phyloP scores from a whole-genome alignment of 2,329 filamentous ascomycete species.

The Byssothecium circinans region DNA sequence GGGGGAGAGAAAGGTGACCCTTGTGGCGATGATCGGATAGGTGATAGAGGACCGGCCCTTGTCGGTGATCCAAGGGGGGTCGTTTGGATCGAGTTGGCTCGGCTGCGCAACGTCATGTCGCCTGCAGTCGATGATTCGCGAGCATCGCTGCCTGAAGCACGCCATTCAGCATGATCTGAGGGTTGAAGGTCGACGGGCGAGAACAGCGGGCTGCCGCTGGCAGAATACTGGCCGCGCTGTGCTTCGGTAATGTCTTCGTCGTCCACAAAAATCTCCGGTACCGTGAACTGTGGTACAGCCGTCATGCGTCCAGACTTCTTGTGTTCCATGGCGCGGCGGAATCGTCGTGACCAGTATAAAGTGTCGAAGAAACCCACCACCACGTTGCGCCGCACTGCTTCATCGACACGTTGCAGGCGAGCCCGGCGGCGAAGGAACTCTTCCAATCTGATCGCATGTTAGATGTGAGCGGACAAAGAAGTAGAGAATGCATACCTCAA shows the following conservation, averaged over 20 bases:
- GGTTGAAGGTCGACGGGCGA: constrained; percentile 32
- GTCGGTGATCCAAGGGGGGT: constrained; percentile 41
- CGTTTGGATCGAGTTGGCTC: constrained; percentile 44
- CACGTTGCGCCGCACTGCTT: constrained; percentile 85
- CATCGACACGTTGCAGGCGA: constrained; percentile 88
- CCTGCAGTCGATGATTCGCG: constrained; percentile 30
- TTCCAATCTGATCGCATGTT: constrained; percentile 65
- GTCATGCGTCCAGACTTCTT: constrained; percentile 76
- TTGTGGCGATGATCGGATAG: constrained; percentile 22
- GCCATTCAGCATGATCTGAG: constrained; percentile 23
- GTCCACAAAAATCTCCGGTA: constrained; percentile 89
- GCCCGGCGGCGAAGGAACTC: constrained; percentile 91
- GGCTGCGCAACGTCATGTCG: constrained; percentile 37
- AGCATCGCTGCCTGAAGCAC: constrained; percentile 28
- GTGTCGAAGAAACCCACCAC: constrained; percentile 97
- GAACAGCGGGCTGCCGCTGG: constrained; percentile 38
- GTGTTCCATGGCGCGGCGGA: constrained; percentile 72
- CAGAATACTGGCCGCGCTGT: constrained; percentile 39
- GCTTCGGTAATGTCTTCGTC: constrained; percentile 63
- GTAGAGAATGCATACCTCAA: constrained; percentile 59
- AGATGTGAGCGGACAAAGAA: neutral
- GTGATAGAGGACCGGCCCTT: constrained; percentile 22
- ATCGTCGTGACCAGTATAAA: constrained; percentile 81
- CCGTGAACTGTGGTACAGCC: constrained; percentile 73
- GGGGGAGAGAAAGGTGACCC: constrained; percentile 34